Percentiles rank a stretch among this genome's conserved stretches.
phyloP scores from a whole-genome alignment of 805 yeast species.

The Torulaspora delbrueckii region DNA sequence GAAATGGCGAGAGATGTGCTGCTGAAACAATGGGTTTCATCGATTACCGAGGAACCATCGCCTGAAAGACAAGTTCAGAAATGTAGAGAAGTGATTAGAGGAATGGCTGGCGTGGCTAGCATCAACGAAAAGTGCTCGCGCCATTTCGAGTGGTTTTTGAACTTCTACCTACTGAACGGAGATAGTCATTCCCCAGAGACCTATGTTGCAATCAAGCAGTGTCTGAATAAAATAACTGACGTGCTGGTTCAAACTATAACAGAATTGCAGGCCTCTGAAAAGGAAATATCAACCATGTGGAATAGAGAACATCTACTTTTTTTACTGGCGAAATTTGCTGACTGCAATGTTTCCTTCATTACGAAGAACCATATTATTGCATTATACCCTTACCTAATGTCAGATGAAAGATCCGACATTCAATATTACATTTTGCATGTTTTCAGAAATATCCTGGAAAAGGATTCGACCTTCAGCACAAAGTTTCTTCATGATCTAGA shows the following conservation, averaged over 20 bases:
- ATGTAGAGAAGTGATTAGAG: conserved; percentile 24
- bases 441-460: conserved; percentile 46
- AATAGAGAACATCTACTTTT: conserved; percentile 7
- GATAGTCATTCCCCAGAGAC: conserved; percentile 17
- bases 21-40: conserved; percentile 37
- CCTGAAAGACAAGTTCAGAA: conserved; percentile 11
- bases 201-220: conserved; percentile 9
- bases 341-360: conserved; percentile 48
- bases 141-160: conserved; percentile 46
- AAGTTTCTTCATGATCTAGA: conserved; percentile 49
- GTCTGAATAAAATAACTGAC: conserved; percentile 20
- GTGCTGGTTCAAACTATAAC: conserved; percentile 27
- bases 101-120: conserved; percentile 39
- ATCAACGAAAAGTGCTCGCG: conserved; percentile 39
- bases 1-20: conserved; percentile 41
- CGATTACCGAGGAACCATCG: conserved; percentile 10
- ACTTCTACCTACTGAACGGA: conserved; percentile 39
- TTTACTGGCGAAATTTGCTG: conserved; percentile 52
- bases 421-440: conserved; percentile 50
- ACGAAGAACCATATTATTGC: conserved; percentile 62
- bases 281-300: conserved; percentile 4
- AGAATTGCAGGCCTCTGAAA: conserved; percentile 26
- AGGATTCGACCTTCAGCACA: conserved; percentile 43
- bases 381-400: conserved; percentile 59
- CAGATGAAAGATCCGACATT: conserved; percentile 41